phyloP scores from a whole-genome alignment of 208 protist species.

The Naegleria gruberi region DNA sequence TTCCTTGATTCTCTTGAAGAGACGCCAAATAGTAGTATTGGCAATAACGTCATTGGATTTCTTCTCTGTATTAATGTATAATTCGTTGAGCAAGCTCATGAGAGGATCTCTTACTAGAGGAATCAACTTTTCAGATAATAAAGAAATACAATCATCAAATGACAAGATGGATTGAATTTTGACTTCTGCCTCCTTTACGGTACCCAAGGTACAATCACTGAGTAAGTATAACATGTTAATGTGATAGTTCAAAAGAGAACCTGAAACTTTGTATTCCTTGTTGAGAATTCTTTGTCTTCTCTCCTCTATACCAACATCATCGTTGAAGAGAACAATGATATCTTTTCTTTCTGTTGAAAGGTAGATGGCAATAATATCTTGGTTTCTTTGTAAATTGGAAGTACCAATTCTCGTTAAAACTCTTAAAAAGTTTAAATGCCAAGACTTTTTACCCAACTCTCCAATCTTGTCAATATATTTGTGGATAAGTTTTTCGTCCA shows the following conservation, averaged over 20 bases:
- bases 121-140: background rate
- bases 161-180: background rate
- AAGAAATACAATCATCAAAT: background rate
- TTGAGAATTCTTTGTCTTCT: background rate
- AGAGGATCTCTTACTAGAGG: background rate
- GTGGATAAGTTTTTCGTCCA: background rate
- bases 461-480: background rate
- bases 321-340: constrained; percentile 3
- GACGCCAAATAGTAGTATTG: background rate
- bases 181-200: background rate
- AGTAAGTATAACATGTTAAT: background rate
- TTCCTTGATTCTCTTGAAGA: background rate
- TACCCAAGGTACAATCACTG: background rate
- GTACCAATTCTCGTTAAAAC: background rate
- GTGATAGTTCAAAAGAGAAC: background rate
- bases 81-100: background rate
- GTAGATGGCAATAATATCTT: background rate
- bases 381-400: background rate
- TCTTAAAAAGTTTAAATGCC: constrained; percentile 1
- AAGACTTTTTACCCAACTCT: background rate
- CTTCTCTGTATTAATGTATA: constrained; percentile 1
- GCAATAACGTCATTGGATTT: background rate
- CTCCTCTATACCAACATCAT: background rate
- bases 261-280: background rate
- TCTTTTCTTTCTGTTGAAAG: background rate